A percentile compares a stretch with the other conserved stretches of the same genome.
Evolutionary conservation across 345 rosid species (phyloP).

Genomic region (Acer saccharum): DNA sequence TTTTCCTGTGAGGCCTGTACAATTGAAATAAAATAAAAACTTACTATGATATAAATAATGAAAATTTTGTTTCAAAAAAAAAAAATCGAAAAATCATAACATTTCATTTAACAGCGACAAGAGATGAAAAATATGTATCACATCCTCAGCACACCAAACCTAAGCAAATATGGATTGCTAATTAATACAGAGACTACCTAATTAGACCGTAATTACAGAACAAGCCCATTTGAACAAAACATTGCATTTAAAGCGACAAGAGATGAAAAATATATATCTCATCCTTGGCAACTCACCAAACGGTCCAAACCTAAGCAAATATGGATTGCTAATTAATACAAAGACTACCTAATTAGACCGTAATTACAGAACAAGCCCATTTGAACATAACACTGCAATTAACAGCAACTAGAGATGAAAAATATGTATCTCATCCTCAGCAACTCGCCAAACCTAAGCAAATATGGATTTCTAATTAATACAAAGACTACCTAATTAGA

Average conservation of each 20-base stretch:
- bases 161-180: not conserved
- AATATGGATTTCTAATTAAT: not conserved
- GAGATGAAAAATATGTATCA: not conserved
- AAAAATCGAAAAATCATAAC: not conserved
- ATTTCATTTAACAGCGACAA: not conserved
- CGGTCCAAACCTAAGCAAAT: not conserved
- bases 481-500: not conserved
- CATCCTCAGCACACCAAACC: not conserved
- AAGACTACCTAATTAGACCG: not conserved
- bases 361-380: not conserved
- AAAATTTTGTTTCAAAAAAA: not conserved
- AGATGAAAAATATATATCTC: not conserved
- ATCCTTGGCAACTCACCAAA: not conserved
- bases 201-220: not conserved
- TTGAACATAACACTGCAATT: not conserved
- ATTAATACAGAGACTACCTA: not conserved
- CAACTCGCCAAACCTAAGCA: not conserved
- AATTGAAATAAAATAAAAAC: not conserved
- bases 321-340: not conserved
- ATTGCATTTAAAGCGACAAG: too few relatives aligned
- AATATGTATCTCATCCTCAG: slow-evolving; percentile 1
- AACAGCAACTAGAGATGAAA: not conserved
- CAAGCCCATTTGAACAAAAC: not conserved
- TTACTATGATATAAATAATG: not conserved
- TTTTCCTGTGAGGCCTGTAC: slow-evolving; percentile 48